Evolutionary conservation across 1,284 basidiomycete species (phyloP), one percentile per base, ranked within the genome.

Genomic region (Sanghuangporus sanghuang): DNA sequence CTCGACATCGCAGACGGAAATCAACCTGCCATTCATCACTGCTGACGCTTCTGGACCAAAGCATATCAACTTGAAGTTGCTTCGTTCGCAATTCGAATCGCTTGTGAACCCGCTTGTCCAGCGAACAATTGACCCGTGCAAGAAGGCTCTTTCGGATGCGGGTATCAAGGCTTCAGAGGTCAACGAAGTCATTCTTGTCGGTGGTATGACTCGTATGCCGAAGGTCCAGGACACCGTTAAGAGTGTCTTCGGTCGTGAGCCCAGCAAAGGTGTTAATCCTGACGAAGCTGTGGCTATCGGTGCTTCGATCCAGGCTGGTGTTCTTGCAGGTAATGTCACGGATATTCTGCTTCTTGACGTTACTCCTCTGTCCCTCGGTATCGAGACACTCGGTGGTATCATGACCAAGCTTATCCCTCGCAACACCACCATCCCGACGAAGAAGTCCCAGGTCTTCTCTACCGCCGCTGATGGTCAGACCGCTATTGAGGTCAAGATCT

Each of bases 371-470:
- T 96, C 95, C 0, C 89, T 96, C 68, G 93, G 93, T 85, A 96
- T 97, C 70, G 93, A 97, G 81, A 98, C 96, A 7, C 92, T 98
- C 66, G 96, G 96, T 72, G 96, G 96, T 76, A 98, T 99, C 78
- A 98, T 98, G 92, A 98, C 96, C 67, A 92, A 93, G 76, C 84
- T 95, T 59, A 95, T 96, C 78, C 90, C 87, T 76, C 91, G 96
- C 67, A 99, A 99, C 83, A 99, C 96, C 18, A 98, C 96, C 67
- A 98, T 98, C 78, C 96, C 96, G 21, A 98, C 96, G 73, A 99
- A 98, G 86, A 98, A 99, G 87, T 95, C 93, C 3, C 96, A 98
- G 77, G 91, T 92, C 62, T 99, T 98, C 85, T 98, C 96, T 21
- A 99, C 97, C 23, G 96, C 96, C 55, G 96, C 94, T 65, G 94